phyloP scores from a whole-genome alignment of 257 asterid genomes.

The Nicotiana obtusifolia region DNA sequence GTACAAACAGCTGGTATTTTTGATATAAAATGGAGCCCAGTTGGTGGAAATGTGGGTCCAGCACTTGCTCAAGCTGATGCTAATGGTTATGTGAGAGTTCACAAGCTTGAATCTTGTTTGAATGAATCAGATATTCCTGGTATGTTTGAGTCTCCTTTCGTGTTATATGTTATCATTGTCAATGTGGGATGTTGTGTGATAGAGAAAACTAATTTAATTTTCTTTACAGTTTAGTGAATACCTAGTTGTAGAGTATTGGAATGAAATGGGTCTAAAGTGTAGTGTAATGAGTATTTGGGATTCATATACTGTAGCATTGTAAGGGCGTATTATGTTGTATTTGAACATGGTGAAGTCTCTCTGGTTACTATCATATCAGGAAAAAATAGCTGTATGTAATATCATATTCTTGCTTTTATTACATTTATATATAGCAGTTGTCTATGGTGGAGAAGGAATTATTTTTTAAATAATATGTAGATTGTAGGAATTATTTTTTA shows the following conservation, averaged over 20 bases:
- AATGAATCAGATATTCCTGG: slow-evolving; percentile 31
- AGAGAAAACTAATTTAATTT: neutral
- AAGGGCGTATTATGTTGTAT: neutral
- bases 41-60: slow-evolving; percentile 29
- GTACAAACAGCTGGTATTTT: slow-evolving; percentile 71
- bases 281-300: neutral
- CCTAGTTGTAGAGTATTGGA: neutral
- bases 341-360: neutral
- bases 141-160: slow-evolving; percentile 10
- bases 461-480: neutral
- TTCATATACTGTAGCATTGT: neutral
- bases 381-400: neutral
- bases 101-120: slow-evolving; percentile 35
- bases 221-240: neutral
- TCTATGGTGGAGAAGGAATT: neutral
- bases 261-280: neutral
- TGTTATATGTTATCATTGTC: neutral
- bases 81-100: slow-evolving; percentile 64
- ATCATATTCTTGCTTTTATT: neutral
- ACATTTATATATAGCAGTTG: neutral
- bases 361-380: neutral
- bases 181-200: neutral
- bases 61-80: slow-evolving; percentile 98
- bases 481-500: neutral
- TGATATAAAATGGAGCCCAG: slow-evolving; percentile 84